Evolutionary conservation across 495 filamentous ascomycete species (phyloP).

Genomic region (Wilcoxina mikolae): DNA sequence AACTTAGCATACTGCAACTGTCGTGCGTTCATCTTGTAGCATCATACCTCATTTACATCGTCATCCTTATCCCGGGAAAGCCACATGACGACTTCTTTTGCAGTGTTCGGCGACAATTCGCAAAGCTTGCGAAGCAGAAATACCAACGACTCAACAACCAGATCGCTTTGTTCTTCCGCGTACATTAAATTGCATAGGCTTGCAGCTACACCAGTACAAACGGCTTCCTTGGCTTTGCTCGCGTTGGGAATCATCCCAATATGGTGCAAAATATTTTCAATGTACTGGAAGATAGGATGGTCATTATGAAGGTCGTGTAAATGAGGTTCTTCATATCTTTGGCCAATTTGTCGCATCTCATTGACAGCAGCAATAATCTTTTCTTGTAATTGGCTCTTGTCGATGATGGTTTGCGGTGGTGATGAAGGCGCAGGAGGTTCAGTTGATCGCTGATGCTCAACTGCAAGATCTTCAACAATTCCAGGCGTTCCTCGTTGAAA

Average conservation of each 20-base stretch:
- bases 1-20: conserved; percentile 15
- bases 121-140: conserved; percentile 68
- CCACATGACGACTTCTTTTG: conserved; percentile 58
- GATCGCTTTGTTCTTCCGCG: conserved; percentile 39
- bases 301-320: conserved; percentile 24
- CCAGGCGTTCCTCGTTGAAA: conserved; percentile 7
- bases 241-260: conserved; percentile 16
- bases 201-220: conserved; percentile 20
- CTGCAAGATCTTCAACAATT: not conserved
- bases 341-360: conserved; percentile 19
- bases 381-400: not conserved
- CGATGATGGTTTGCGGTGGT: not conserved
- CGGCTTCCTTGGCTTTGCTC: conserved; percentile 18
- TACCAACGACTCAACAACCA: conserved; percentile 72
- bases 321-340: conserved; percentile 18
- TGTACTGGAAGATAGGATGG: conserved; percentile 21
- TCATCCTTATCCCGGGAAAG: conserved; percentile 36
- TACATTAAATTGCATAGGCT: conserved; percentile 57
- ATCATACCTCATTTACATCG: conserved; percentile 15
- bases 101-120: conserved; percentile 56
- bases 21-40: too few relatives aligned
- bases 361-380: not conserved
- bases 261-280: conserved; percentile 18
- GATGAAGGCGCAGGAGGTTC: not conserved
- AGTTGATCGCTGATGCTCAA: not conserved